Evolutionary conservation across 306 rosid species (phyloP), one percentile per base, ranked within the genome.

Genomic region (Quercus mongolica): DNA sequence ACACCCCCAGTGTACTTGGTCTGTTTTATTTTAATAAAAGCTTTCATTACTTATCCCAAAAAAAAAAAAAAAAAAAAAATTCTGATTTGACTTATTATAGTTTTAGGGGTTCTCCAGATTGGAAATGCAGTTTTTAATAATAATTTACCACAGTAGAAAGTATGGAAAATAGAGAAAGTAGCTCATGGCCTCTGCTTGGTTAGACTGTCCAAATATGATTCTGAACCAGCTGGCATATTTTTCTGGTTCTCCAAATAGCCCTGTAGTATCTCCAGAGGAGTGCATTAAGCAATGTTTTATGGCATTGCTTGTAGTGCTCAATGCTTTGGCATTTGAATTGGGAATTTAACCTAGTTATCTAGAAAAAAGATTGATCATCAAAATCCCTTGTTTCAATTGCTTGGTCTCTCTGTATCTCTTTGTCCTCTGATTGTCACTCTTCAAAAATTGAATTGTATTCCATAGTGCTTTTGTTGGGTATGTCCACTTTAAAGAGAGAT

Each of bases 301-400:
- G 14, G 28, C 21, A 23, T 62, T 64, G 44, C 23, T 30, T 67
- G 13, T 14, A 63, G 63, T 56, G 28, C 81, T 63, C 52, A 51
- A 51, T 64, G 52, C 61, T n/a, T 59, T 56, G 76, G 74, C 71
- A 49, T 72, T 67, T 74, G 19, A 31, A 69, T 77, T 75, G 67
- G 73, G 81, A 77, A 20, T 4, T 25, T 62, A 26, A 6, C 18
- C 19, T 26, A 1, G 35, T 12, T 25, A 26, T 62, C 35, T 25
- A 4, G n/a, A 13, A 8, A 62, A 2, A 11, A 4, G 38, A 62
- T 28, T 62, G 69, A 25, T 31, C n/a, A 25, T 62, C 38, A 63
- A 28, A 12, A 63, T 59, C 33, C 69, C 41, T 14, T 28, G 12
- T 63, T 63, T 28, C n/a, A 13, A 26, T 63, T 63, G 69, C 38